Evolutionary conservation across 2,329 filamentous ascomycete genomes (phyloP).

Genomic region (Arthrinium phaeospermum): DNA sequence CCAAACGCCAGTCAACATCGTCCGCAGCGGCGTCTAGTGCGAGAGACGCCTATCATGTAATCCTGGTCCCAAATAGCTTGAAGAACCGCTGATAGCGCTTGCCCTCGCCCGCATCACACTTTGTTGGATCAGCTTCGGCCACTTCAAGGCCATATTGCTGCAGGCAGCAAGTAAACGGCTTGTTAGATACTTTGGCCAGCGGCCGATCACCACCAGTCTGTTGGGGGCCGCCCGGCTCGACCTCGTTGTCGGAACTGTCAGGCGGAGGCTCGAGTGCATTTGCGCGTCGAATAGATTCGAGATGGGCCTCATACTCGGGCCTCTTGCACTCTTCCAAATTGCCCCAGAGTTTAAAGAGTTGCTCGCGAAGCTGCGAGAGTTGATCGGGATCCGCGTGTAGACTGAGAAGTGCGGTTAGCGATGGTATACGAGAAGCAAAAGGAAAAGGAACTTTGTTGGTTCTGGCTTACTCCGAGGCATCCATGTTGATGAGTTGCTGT

Average conservation of each 20-base stretch:
- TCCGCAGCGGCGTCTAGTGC: background rate
- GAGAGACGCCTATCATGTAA: slow-evolving; percentile 37
- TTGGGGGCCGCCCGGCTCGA: slow-evolving; percentile 2
- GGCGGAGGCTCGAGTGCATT: slow-evolving; percentile 41
- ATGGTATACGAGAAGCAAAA: background rate
- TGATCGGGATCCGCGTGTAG: slow-evolving; percentile 58
- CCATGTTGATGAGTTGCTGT: slow-evolving; percentile 53
- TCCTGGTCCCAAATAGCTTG: slow-evolving; percentile 68
- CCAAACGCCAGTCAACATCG: background rate
- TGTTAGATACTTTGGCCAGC: slow-evolving; percentile 50
- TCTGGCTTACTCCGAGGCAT: slow-evolving; percentile 50
- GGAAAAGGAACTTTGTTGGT: background rate
- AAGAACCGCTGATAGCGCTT: slow-evolving; percentile 67
- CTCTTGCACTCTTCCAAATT: slow-evolving; percentile 76
- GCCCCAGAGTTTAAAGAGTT: slow-evolving; percentile 83
- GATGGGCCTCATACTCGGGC: slow-evolving; percentile 36
- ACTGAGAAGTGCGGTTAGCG: slow-evolving; percentile 41
- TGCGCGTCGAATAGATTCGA: slow-evolving; percentile 33
- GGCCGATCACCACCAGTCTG: background rate
- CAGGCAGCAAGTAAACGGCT: slow-evolving; percentile 73
- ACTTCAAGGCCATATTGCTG: slow-evolving; percentile 70
- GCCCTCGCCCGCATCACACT: slow-evolving; percentile 51
- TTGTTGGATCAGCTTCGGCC: slow-evolving; percentile 44
- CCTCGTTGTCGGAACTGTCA: slow-evolving; percentile 41
- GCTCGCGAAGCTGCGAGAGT: slow-evolving; percentile 66